Evolutionary conservation across 2,329 filamentous ascomycete genomes (phyloP).

Genomic region (Alternaria ventricosa): DNA sequence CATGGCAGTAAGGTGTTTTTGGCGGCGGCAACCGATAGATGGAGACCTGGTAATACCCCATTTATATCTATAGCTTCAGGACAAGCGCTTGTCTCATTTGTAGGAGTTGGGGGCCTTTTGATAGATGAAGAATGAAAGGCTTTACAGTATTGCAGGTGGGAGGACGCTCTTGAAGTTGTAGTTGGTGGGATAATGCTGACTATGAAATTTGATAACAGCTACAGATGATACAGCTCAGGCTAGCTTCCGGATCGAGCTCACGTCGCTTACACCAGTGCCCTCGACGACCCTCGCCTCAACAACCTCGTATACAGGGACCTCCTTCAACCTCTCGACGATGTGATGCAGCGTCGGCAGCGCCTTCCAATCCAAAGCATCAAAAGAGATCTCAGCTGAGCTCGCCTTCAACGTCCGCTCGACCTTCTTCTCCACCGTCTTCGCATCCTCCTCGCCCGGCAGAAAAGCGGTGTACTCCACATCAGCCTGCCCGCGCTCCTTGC

Average conservation of each 20-base stretch:
- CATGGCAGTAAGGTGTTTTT: constrained; percentile 5
- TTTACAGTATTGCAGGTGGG: neutral
- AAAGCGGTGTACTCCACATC: constrained; percentile 63
- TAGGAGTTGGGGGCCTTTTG: constrained; percentile 4
- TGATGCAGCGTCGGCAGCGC: constrained; percentile 67
- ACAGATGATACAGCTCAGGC: neutral
- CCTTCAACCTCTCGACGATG: constrained; percentile 58
- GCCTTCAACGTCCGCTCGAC: constrained; percentile 47
- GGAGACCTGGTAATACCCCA: constrained; percentile 22
- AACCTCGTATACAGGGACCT: constrained; percentile 64
- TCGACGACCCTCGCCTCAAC: constrained; percentile 63
- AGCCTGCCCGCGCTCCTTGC: constrained; percentile 53
- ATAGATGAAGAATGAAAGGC: constrained; percentile 9
- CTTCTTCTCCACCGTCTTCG: constrained; percentile 42
- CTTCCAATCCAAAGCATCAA: constrained; percentile 61
- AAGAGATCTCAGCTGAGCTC: constrained; percentile 53
- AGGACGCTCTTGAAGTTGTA: neutral
- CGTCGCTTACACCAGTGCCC: constrained; percentile 60
- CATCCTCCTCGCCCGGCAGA: constrained; percentile 43
- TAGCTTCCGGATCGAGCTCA: constrained; percentile 40
- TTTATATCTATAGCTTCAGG: constrained; percentile 11
- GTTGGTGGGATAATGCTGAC: neutral
- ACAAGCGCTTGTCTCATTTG: constrained; percentile 10
- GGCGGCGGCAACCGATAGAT: constrained; percentile 7
- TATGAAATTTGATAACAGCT: neutral